A percentile compares a stretch with the other conserved stretches of the same genome.
Conservation (phyloP, 768 basidiomycete genomes). For the Cubamyces sp. region DNA sequence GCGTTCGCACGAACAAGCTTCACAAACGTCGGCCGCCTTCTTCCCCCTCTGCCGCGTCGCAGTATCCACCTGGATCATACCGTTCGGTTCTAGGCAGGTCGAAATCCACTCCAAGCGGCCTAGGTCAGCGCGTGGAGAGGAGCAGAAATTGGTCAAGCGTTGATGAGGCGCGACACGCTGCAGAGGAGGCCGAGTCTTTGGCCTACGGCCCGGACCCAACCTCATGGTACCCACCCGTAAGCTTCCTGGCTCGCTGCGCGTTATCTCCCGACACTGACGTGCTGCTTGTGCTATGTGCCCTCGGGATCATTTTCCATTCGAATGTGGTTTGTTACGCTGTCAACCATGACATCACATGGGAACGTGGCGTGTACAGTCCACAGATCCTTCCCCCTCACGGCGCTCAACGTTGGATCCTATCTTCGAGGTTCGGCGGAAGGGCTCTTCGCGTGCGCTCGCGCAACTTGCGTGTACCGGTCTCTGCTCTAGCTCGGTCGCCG, state of each 20-base stretch:
- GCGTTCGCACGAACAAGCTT: conserved; percentile 23
- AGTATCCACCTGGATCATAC: conserved; percentile 10
- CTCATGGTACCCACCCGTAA: conserved; percentile 24
- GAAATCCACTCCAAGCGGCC: conserved; percentile 21
- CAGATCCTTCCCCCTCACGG: conserved; percentile 12
- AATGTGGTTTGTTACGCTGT: not conserved
- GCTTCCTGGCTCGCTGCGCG: conserved; percentile 15
- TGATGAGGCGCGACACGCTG: conserved; percentile 19
- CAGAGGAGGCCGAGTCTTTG: conserved; percentile 12
- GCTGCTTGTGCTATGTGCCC: conserved; percentile 9
- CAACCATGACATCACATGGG: conserved; percentile 18
- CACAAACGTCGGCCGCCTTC: conserved; percentile 25
- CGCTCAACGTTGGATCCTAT: conserved; percentile 20
- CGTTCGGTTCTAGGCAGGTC: conserved; percentile 22
- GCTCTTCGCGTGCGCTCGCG: conserved; percentile 27
- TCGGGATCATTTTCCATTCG: conserved; percentile 3
- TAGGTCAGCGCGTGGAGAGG: conserved; percentile 21
- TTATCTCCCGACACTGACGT: conserved; percentile 18
- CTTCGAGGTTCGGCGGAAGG: conserved; percentile 16
- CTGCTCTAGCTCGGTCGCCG: conserved; percentile 26
- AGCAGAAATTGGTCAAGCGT: conserved; percentile 23
- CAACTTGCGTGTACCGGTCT: conserved; percentile 28
- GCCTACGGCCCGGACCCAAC: conserved; percentile 16
- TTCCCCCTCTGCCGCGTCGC: conserved; percentile 20
- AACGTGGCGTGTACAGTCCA: conserved; percentile 10